Percentiles rank a stretch among this genome's conserved stretches.
Conservation (phyloP, 768 basidiomycete genomes). For the Gelatoporia subvermispora region DNA sequence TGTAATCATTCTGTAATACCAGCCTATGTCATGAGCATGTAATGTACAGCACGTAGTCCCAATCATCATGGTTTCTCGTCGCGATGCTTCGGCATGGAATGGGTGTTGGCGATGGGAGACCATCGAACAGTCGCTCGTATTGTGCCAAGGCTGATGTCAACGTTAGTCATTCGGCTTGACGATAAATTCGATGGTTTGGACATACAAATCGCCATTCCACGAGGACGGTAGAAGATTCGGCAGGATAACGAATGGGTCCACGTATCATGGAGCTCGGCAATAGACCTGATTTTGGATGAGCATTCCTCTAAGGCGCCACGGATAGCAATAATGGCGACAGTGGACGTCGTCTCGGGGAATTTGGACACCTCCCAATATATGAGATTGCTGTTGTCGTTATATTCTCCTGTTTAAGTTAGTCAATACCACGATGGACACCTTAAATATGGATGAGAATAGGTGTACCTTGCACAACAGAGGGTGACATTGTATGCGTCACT, state of each 20-base stretch:
- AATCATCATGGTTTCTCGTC: conserved; percentile 32
- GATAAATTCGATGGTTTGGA: not conserved
- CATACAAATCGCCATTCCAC: conserved; percentile 27
- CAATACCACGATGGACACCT: too few species aligned
- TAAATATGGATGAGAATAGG: too few species aligned
- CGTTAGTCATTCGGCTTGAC: not conserved
- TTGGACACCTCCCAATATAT: conserved; percentile 47
- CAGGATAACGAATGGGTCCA: conserved; percentile 32
- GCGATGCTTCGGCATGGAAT: conserved; percentile 53
- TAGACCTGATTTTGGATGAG: conserved; percentile 3
- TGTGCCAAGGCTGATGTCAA: conserved; percentile 18
- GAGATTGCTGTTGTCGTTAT: conserved; percentile 9
- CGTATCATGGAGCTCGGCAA: conserved; percentile 12
- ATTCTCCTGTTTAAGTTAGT: not conserved
- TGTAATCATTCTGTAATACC: not conserved
- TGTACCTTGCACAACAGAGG: conserved; percentile 29
- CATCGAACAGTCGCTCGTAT: conserved; percentile 25
- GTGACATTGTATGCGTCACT: conserved; percentile 28
- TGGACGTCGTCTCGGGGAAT: conserved; percentile 36
- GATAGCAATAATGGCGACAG: conserved; percentile 35
- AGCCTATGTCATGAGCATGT: conserved; percentile 16
- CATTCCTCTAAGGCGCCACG: conserved; percentile 6
- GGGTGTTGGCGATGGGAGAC: conserved; percentile 33
- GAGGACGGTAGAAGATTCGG: conserved; percentile 42
- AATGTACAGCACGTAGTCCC: conserved; percentile 55